phyloP scores from a whole-genome alignment of 208 protist species.

The Phytomonas sp. region DNA sequence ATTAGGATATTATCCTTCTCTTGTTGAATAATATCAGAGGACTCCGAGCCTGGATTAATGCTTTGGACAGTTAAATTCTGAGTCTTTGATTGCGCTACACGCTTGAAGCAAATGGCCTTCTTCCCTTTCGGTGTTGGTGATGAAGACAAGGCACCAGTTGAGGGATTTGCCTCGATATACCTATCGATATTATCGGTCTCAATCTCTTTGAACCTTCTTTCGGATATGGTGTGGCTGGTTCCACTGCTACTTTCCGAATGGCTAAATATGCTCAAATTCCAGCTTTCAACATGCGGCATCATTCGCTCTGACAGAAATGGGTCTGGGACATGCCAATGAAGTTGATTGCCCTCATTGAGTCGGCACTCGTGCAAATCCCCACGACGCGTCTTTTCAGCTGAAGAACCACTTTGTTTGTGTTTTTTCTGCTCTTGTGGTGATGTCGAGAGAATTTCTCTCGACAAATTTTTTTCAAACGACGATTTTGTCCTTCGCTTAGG shows the following conservation, averaged over 20 bases:
- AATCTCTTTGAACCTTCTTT: not conserved
- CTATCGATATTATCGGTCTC: not conserved
- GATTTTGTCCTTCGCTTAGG: not conserved
- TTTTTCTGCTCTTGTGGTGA: not conserved
- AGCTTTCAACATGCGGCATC: not conserved
- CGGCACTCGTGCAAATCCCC: not conserved
- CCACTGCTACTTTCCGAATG: not conserved
- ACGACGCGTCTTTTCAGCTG: not conserved
- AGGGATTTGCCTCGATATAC: not conserved
- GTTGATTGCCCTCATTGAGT: not conserved
- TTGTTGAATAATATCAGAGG: not conserved
- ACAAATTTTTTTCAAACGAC: not conserved
- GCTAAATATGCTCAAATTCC: not conserved
- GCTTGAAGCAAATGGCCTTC: not conserved
- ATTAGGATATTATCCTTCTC: not conserved
- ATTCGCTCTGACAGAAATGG: not conserved
- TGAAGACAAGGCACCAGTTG: not conserved
- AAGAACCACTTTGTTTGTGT: not conserved
- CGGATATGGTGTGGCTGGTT: not conserved
- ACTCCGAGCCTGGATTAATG: not conserved
- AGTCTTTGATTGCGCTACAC: not conserved
- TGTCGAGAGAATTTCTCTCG: not conserved
- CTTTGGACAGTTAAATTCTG: not conserved
- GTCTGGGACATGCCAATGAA: not conserved
- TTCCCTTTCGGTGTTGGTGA: not conserved